A percentile compares a stretch with the other conserved stretches of the same genome.
These are phyloP conservation scores for Patellaria atrata DNA, from an alignment of 495 filamentous ascomycete species.

Conservation along the genomic window DNA sequence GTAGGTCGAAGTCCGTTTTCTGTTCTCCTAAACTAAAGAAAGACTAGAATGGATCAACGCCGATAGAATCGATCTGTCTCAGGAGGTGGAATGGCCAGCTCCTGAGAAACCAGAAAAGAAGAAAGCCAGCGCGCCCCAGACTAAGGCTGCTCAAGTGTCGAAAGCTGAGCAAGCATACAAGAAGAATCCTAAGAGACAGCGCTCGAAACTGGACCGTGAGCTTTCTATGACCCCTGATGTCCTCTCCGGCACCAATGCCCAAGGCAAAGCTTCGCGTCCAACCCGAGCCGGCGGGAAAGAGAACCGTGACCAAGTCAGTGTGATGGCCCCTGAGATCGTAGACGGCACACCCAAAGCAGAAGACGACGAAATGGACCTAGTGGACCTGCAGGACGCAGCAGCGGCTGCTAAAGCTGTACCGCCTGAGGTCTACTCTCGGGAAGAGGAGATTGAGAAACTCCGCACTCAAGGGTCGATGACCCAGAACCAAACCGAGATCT, in stretches of 20 bases:
- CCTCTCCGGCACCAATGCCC: slow-evolving; percentile 31
- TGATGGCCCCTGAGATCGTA: slow-evolving; percentile 33
- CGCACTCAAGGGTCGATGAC: slow-evolving; percentile 94
- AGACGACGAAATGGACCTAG: slow-evolving; percentile 45
- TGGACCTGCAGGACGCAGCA: slow-evolving; percentile 49
- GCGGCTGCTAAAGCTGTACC: slow-evolving; percentile 37
- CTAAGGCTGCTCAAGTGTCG: slow-evolving; percentile 26
- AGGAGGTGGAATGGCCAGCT: slow-evolving; percentile 64
- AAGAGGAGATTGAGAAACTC: slow-evolving; percentile 91
- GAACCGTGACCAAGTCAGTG: slow-evolving; percentile 40
- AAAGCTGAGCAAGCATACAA: slow-evolving; percentile 33
- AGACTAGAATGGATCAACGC: slow-evolving; percentile 72
- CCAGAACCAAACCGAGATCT: slow-evolving; percentile 93
- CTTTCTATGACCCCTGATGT: slow-evolving; percentile 42
- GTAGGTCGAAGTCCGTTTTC: too few species aligned
- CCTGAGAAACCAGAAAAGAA: slow-evolving; percentile 59
- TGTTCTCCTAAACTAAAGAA: not conserved
- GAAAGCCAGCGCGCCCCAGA: slow-evolving; percentile 28
- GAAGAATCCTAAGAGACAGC: slow-evolving; percentile 42
- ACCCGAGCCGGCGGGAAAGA: slow-evolving; percentile 51
- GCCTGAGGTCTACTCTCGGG: slow-evolving; percentile 50
- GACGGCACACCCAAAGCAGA: slow-evolving; percentile 39
- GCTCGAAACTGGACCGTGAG: slow-evolving; percentile 38
- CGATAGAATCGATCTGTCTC: slow-evolving; percentile 62
- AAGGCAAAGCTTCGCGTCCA: slow-evolving; percentile 37